Percentiles rank a stretch among this genome's conserved stretches.
Conservation (phyloP, 257 asterid genomes). For the Lycium ferocissimum region DNA sequence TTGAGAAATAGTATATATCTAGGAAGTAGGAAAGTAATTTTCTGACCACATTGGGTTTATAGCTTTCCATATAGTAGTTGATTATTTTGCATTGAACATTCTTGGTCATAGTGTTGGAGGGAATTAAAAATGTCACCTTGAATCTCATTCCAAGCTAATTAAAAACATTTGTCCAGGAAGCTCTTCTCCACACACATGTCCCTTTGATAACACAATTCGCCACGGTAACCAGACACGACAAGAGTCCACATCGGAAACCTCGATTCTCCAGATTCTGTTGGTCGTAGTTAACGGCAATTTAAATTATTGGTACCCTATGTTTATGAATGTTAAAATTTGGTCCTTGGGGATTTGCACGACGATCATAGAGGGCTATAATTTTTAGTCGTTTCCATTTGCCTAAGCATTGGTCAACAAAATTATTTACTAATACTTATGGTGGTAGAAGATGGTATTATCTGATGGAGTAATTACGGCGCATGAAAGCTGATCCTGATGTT, state of each 20-base stretch:
- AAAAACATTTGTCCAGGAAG: neutral
- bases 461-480: neutral
- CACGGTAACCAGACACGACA: slow-evolving; percentile 28
- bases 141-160: neutral
- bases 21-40: slow-evolving; percentile 26
- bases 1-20: slow-evolving; percentile 19
- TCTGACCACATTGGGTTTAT: slow-evolving; percentile 29
- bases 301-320: slow-evolving; percentile 18
- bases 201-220: slow-evolving; percentile 30
- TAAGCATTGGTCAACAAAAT: neutral
- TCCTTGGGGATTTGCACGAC: neutral
- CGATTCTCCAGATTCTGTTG: slow-evolving; percentile 35
- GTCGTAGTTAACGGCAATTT: slow-evolving; percentile 26
- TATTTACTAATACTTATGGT: neutral
- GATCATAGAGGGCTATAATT: neutral
- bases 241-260: slow-evolving; percentile 25
- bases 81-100: slow-evolving; percentile 24
- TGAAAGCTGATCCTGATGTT: neutral
- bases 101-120: slow-evolving; percentile 26
- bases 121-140: slow-evolving; percentile 23
- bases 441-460: neutral
- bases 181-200: slow-evolving; percentile 8
- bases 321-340: neutral
- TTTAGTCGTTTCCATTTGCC: neutral
- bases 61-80: neutral